Percentiles rank a stretch among this genome's conserved stretches.
Evolutionary conservation across 202 grass and related monocot species (phyloP).

Genomic region (Miscanthus sacchariflorus): DNA sequence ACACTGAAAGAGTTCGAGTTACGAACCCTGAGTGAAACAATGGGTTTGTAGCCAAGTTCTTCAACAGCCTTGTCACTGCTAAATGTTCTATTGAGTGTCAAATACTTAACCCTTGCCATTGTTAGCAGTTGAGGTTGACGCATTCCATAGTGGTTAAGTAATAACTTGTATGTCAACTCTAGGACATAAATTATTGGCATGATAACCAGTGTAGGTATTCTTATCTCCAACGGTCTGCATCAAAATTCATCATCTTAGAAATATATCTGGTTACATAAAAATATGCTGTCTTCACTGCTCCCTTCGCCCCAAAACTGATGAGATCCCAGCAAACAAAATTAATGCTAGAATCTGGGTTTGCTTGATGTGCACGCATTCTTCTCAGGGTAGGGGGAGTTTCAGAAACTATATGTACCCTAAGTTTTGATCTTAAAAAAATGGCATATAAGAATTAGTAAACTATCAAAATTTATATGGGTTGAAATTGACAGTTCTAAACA

Average conservation of each 20-base stretch:
- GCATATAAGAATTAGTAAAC: no score
- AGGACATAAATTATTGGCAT: slow-evolving; percentile 55
- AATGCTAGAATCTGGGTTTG: no score
- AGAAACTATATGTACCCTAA: no score
- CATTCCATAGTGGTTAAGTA: slow-evolving; percentile 34
- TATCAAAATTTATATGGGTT: no score
- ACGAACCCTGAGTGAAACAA: slow-evolving; percentile 65
- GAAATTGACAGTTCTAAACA: no score
- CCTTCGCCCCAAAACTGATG: no score
- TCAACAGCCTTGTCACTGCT: slow-evolving; percentile 56
- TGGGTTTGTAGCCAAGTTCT: slow-evolving; percentile 70
- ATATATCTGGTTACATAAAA: no score
- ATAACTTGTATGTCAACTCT: slow-evolving; percentile 57
- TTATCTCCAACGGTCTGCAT: slow-evolving; percentile 56
- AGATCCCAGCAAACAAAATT: no score
- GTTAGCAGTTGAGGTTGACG: slow-evolving; percentile 52
- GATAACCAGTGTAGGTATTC: slow-evolving; percentile 60
- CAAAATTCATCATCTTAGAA: neutral
- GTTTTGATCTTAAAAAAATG: no score
- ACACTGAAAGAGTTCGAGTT: neutral
- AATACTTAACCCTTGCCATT: slow-evolving; percentile 59
- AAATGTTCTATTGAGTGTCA: slow-evolving; percentile 66
- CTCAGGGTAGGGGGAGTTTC: no score
- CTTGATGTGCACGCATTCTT: no score
- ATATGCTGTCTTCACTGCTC: no score